Evolutionary conservation across 23 red algal species (phyloP), one percentile per base, ranked within the genome.

Genomic region (Gracilaria gracilis): DNA sequence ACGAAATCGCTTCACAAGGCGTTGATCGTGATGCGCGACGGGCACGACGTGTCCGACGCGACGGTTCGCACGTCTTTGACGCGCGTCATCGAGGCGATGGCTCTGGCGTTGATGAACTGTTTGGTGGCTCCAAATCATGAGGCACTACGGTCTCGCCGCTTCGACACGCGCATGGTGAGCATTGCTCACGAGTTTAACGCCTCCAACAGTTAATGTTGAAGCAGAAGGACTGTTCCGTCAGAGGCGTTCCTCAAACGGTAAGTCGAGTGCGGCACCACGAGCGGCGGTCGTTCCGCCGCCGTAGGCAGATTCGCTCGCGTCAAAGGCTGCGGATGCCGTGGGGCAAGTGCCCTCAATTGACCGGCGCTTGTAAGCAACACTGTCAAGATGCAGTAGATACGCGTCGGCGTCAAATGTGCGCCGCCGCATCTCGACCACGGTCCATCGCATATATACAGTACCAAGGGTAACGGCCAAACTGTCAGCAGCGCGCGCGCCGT

Each of bases 21-120:
- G 82, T 29, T 94, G 12, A 25, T 94, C n/a, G 92, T 83, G 12
- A 61, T 94, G 21, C 50, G 54, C 33, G 66, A 69, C 25, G 84
- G 58, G 25, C 47, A 59, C 36, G 46, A 78, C 62, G 92, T 67
- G 21, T 25, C 70, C 21, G 47, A 80, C 17, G 54, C 76, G 13
- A 57, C 44, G 11, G 84, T 94, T 15, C 70, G 84, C 72, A 64
- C 75, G 20, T 49, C 61, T 23, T 48, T 91, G 19, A 35, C 66
- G 25, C 57, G 66, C 23, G 25, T 91, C 2, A 55, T 49, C 48
- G 73, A 69, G 36, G 73, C 87, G 70, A 29, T 91, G 16, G 65
- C 82, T 15, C 28, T 37, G 24, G 87, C 73, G 23, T n/a, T 91
- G 54, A 50, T 91, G 34, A 91, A 91, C 72, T 77, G 72, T 51